Percentiles rank a stretch among this genome's conserved stretches.
Evolutionary conservation across 202 grass and related monocot genomes (phyloP).

Genomic region (Zoysia matrella): DNA sequence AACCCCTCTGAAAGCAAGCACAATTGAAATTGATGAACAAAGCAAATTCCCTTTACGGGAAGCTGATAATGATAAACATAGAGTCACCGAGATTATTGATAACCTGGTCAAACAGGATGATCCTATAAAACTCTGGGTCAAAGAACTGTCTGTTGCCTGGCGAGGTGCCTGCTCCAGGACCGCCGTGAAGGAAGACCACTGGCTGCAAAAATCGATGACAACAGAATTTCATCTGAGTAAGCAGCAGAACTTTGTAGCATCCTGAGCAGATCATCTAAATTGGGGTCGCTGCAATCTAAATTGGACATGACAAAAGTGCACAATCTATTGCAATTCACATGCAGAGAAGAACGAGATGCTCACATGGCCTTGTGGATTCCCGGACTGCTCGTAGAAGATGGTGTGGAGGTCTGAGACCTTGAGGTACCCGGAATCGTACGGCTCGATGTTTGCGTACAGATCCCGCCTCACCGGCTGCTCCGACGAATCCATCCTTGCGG

Average conservation of each 20-base stretch:
- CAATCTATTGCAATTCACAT: neutral
- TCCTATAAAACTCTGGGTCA: conserved; percentile 80
- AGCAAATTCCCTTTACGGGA: neutral
- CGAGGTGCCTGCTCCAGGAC: conserved; percentile 78
- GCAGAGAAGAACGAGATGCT: conserved; percentile 19
- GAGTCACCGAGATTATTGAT: neutral
- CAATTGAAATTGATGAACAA: neutral
- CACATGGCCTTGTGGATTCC: conserved; percentile 83
- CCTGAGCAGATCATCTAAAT: neutral
- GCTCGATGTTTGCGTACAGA: conserved; percentile 73
- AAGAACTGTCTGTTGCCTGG: conserved; percentile 76
- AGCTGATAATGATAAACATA: neutral
- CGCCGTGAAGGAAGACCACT: conserved; percentile 86
- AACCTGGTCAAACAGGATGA: conserved; percentile 92
- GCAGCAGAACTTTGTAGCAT: neutral
- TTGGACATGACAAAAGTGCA: neutral
- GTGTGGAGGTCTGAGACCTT: conserved; percentile 84
- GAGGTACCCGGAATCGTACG: conserved; percentile 67
- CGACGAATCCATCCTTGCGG: conserved; percentile 28
- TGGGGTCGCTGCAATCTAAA: neutral
- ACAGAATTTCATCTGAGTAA: neutral
- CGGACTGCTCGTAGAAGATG: conserved; percentile 94
- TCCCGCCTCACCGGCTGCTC: conserved; percentile 38
- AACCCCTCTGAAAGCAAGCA: conserved; percentile 64
- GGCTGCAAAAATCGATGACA: conserved; percentile 56